Percentiles rank a stretch among this genome's conserved stretches.
These are phyloP conservation scores for Odontarrhena argentea DNA, from an alignment of 345 rosid species.

Conservation along the genomic window DNA sequence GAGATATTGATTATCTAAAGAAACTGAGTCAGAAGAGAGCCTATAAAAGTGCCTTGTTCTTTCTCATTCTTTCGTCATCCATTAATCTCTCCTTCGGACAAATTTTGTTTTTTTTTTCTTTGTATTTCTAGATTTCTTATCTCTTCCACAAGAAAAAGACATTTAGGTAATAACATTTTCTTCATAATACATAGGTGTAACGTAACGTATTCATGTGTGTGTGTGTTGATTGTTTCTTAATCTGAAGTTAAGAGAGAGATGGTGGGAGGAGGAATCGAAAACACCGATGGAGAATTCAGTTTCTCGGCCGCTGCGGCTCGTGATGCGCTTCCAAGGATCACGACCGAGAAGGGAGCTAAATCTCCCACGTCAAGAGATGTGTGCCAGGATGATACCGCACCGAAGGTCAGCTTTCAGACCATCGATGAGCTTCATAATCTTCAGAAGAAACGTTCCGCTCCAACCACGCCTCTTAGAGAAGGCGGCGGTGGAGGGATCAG, in stretches of 20 bases:
- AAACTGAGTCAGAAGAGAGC: conserved; percentile 27
- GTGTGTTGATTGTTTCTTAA: conserved; percentile 13
- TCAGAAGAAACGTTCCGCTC: conserved; percentile 86
- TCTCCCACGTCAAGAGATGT: conserved; percentile 32
- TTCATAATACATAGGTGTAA: neutral
- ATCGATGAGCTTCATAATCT: conserved; percentile 92
- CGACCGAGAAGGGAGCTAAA: conserved; percentile 39
- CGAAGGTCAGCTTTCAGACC: conserved; percentile 74
- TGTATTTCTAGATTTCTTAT: conserved; percentile 8
- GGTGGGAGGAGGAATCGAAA: conserved; percentile 35
- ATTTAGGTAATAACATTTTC: conserved; percentile 28
- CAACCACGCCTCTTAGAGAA: conserved; percentile 64
- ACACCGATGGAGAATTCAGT: conserved; percentile 37
- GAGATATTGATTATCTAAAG: neutral
- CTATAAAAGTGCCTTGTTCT: conserved; percentile 29
- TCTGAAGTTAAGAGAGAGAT: neutral
- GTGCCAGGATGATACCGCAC: conserved; percentile 68
- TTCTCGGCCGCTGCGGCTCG: conserved; percentile 43
- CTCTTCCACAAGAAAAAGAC: neutral
- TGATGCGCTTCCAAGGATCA: conserved; percentile 45
- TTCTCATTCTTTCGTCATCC: conserved; percentile 13
- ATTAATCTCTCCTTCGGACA: conserved; percentile 23
- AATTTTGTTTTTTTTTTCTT: neutral
- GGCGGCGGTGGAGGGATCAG: conserved; percentile 32
- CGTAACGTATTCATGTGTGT: neutral